These are phyloP conservation scores for Suhomyces ambrosiae DNA, from an alignment of 1,139 yeast genomes.

Conservation along the genomic window DNA sequence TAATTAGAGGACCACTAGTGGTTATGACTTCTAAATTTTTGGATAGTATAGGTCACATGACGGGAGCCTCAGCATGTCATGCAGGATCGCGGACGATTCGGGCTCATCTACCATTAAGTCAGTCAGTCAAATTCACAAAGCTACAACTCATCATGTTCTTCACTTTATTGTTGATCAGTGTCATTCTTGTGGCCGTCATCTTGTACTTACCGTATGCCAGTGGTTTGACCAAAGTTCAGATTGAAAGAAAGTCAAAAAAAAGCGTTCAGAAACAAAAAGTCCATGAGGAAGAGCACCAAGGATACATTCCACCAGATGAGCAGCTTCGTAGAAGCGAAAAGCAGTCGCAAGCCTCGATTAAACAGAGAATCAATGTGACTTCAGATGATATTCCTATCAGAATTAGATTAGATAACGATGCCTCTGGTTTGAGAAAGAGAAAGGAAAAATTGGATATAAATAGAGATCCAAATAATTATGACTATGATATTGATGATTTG, in stretches of 20 bases:
- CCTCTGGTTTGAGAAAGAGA: constrained; percentile 15
- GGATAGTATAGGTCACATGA: neutral
- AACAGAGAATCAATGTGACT: constrained; percentile 37
- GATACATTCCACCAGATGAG: constrained; percentile 48
- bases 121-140: too few relatives aligned
- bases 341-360: constrained; percentile 20
- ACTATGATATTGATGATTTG: constrained; percentile 59
- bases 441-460: constrained; percentile 21
- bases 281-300: constrained; percentile 19
- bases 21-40: neutral
- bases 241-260: constrained; percentile 20
- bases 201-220: constrained; percentile 40
- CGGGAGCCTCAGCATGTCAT: too few relatives aligned
- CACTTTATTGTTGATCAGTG: constrained; percentile 24
- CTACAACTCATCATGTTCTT: constrained; percentile 39
- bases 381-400: constrained; percentile 43
- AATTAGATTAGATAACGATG: constrained; percentile 22
- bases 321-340: constrained; percentile 19
- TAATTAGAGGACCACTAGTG: neutral
- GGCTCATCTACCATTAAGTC: too few relatives aligned
- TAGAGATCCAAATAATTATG: constrained; percentile 38
- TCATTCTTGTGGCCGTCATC: constrained; percentile 33
- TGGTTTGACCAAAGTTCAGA: constrained; percentile 39
- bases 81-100: too few relatives aligned
- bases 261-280: constrained; percentile 9